Evolutionary conservation across 441 rosid species (phyloP).

Genomic region (Gossypium gossypioides): DNA sequence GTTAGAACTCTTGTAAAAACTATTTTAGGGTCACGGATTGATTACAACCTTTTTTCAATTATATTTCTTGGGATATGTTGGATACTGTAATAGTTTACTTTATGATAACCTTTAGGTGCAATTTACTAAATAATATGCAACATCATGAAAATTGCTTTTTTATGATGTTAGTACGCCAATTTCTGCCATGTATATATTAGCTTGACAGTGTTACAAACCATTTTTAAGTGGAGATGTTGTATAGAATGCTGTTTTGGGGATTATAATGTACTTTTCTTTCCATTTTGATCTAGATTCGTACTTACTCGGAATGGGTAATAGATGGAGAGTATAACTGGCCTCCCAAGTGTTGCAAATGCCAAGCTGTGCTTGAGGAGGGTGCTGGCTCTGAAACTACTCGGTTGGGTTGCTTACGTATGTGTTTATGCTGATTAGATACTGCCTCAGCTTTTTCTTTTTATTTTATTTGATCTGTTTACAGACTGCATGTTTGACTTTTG

Average conservation of each 20-base stretch:
- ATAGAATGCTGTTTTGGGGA: slow-evolving; percentile 4
- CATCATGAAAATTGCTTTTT: background rate
- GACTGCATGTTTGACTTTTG: background rate
- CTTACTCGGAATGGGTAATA: slow-evolving; percentile 97
- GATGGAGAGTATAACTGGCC: slow-evolving; percentile 98
- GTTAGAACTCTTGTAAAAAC: no score
- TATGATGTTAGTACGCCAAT: background rate
- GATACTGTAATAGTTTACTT: background rate
- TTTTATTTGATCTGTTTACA: background rate
- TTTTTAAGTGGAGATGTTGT: background rate
- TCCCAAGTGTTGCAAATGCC: slow-evolving; percentile 79
- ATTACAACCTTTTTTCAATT: background rate
- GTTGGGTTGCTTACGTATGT: slow-evolving; percentile 95
- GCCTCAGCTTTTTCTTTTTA: background rate
- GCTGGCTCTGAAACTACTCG: slow-evolving; percentile 62
- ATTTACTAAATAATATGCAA: background rate
- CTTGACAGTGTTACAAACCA: background rate
- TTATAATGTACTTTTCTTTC: slow-evolving; percentile 1
- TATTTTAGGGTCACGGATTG: no score
- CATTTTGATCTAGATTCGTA: slow-evolving; percentile 46
- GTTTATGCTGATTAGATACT: slow-evolving; percentile 10
- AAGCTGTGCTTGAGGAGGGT: slow-evolving; percentile 63
- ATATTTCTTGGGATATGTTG: background rate
- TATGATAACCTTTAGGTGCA: background rate
- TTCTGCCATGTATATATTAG: background rate